A percentile compares a stretch with the other conserved stretches of the same genome.
These are phyloP conservation scores for Ganoderma leucocontextum DNA, from an alignment of 1,284 basidiomycete genomes.

Conservation along the genomic window DNA sequence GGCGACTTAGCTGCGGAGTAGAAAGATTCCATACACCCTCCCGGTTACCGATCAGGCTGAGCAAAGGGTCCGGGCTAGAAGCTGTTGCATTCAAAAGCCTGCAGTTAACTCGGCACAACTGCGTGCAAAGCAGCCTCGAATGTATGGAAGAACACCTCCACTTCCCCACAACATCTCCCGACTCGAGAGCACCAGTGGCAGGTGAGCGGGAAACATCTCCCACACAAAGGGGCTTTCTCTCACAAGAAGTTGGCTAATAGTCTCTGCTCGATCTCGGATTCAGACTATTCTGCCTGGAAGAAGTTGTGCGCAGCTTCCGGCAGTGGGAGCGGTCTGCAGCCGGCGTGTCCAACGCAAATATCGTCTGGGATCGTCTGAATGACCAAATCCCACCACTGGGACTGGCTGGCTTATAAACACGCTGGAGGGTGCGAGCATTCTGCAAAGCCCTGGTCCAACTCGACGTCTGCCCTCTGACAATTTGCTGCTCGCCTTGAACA, in stretches of 20 bases:
- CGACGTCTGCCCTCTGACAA: conserved; percentile 6
- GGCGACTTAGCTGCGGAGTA: neutral
- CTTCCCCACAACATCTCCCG: neutral
- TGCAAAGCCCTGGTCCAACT: conserved; percentile 15
- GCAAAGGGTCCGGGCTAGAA: neutral
- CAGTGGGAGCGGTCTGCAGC: conserved; percentile 19
- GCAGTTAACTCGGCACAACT: neutral
- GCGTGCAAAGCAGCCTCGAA: neutral
- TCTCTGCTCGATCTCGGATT: conserved; percentile 11
- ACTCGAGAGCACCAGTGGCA: neutral
- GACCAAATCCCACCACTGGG: conserved; percentile 25
- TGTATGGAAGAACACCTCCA: neutral
- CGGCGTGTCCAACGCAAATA: conserved; percentile 9
- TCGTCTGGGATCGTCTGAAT: conserved; percentile 15
- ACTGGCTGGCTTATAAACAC: conserved; percentile 28
- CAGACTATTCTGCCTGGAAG: conserved; percentile 11
- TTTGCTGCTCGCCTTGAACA: neutral
- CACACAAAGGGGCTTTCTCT: conserved; percentile 24
- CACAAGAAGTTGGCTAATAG: conserved; percentile 24
- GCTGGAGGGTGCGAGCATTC: conserved; percentile 7
- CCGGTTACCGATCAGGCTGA: neutral
- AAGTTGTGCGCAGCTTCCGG: conserved; percentile 22
- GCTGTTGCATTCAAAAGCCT: neutral
- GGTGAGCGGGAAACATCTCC: conserved; percentile 20
- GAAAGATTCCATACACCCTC: neutral